These are phyloP conservation scores for Hygrophorus pudorinus DNA, from an alignment of 768 basidiomycete species.

Conservation along the genomic window DNA sequence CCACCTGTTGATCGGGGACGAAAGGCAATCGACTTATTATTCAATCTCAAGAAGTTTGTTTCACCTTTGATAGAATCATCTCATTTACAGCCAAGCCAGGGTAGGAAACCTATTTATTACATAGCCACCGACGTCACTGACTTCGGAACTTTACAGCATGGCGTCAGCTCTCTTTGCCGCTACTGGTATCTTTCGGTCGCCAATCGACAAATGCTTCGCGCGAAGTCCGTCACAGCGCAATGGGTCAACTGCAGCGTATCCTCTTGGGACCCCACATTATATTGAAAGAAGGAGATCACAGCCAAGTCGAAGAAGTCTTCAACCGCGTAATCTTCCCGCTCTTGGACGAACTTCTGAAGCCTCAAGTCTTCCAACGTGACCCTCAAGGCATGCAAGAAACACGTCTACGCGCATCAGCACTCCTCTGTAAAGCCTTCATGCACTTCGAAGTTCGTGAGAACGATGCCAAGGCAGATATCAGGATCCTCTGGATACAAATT, in stretches of 20 bases:
- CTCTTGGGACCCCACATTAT: slow-evolving; percentile 68
- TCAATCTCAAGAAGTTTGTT: slow-evolving; percentile 60
- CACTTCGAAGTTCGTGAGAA: slow-evolving; percentile 77
- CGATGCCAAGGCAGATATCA: slow-evolving; percentile 48
- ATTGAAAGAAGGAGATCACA: slow-evolving; percentile 46
- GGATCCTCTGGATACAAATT: slow-evolving; percentile 80
- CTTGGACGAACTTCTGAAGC: slow-evolving; percentile 82
- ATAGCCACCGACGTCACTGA: neutral
- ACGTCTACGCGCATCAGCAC: slow-evolving; percentile 74
- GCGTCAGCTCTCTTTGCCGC: slow-evolving; percentile 66
- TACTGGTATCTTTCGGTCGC: slow-evolving; percentile 61
- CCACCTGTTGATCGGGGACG: slow-evolving; percentile 72
- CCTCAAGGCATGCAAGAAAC: slow-evolving; percentile 88
- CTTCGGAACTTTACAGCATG: slow-evolving; percentile 41
- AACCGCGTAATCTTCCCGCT: slow-evolving; percentile 86
- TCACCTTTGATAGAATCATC: slow-evolving; percentile 43
- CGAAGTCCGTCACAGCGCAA: slow-evolving; percentile 76
- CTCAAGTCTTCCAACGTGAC: slow-evolving; percentile 69
- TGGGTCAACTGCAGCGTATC: slow-evolving; percentile 74
- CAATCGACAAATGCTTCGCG: slow-evolving; percentile 78
- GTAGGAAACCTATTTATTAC: slow-evolving; percentile 19
- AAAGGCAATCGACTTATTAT: slow-evolving; percentile 73
- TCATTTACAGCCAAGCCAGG: slow-evolving; percentile 30
- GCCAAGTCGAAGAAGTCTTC: slow-evolving; percentile 75
- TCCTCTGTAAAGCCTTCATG: slow-evolving; percentile 94